phyloP scores from a whole-genome alignment of 2,329 filamentous ascomycete genomes.

The Fusarium camptoceras region DNA sequence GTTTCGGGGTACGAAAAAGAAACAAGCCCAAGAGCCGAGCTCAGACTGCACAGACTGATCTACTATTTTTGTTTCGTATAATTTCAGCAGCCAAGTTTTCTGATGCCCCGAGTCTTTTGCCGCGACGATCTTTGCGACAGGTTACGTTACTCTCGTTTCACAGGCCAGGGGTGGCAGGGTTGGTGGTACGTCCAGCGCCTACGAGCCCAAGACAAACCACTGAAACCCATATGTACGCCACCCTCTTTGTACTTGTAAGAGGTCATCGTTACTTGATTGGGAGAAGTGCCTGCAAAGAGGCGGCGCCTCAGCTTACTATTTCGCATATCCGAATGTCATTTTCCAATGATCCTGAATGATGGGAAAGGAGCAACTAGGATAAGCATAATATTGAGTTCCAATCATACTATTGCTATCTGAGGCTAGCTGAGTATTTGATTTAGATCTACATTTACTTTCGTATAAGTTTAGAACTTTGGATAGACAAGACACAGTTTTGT shows the following conservation, averaged over 20 bases:
- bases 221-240: neutral
- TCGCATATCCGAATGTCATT: neutral
- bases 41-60: neutral
- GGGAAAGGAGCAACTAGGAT: neutral
- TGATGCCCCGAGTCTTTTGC: neutral
- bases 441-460: neutral
- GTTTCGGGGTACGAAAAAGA: neutral
- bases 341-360: neutral
- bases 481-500: neutral
- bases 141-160: constrained; percentile 43
- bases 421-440: neutral
- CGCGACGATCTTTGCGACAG: constrained; percentile 41
- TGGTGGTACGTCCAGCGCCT: constrained; percentile 29
- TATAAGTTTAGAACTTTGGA: neutral
- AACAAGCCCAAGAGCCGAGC: neutral
- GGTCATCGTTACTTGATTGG: constrained; percentile 10
- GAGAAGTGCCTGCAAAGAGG: neutral
- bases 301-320: constrained; percentile 16
- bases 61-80: constrained; percentile 2
- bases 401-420: neutral
- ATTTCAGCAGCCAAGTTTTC: neutral
- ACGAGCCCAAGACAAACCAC: constrained; percentile 25
- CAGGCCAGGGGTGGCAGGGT: constrained; percentile 30
- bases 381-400: neutral
- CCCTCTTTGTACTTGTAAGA: constrained; percentile 19